phyloP scores from a whole-genome alignment of 1,284 basidiomycete genomes.

The Ustilago tritici region DNA sequence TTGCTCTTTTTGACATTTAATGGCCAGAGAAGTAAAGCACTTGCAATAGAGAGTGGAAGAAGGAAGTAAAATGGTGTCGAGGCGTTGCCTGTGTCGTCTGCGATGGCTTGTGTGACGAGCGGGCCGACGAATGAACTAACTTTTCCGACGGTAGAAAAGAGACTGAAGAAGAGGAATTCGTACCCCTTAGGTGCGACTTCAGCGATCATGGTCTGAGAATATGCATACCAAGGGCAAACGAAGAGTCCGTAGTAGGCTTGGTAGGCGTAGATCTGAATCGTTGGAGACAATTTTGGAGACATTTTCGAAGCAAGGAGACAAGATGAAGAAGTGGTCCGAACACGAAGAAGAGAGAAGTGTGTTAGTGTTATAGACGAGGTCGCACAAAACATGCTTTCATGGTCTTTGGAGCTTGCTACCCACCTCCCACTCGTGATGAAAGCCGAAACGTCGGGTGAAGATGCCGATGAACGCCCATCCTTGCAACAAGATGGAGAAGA shows the following conservation, averaged over 20 bases:
- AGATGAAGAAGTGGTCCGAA: not conserved
- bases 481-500: conserved; percentile 81
- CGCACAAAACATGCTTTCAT: not conserved
- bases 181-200: conserved; percentile 78
- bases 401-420: conserved; percentile 1
- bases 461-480: conserved; percentile 89
- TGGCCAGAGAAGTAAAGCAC: conserved; percentile 79
- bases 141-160: conserved; percentile 77
- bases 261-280: conserved; percentile 5
- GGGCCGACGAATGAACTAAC: conserved; percentile 77
- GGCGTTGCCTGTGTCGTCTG: conserved; percentile 75
- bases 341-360: not conserved
- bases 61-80: conserved; percentile 87
- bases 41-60: conserved; percentile 77
- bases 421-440: conserved; percentile 42
- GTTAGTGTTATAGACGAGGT: not conserved
- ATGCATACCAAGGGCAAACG: conserved; percentile 88
- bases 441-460: conserved; percentile 80
- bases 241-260: conserved; percentile 70
- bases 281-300: not conserved
- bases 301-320: not conserved
- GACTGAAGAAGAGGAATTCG: conserved; percentile 79
- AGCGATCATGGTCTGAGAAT: conserved; percentile 85
- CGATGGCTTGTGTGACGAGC: conserved; percentile 75
- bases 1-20: conserved; percentile 77